Evolutionary conservation across 768 basidiomycete species (phyloP).

Genomic region (Serendipita indica): DNA sequence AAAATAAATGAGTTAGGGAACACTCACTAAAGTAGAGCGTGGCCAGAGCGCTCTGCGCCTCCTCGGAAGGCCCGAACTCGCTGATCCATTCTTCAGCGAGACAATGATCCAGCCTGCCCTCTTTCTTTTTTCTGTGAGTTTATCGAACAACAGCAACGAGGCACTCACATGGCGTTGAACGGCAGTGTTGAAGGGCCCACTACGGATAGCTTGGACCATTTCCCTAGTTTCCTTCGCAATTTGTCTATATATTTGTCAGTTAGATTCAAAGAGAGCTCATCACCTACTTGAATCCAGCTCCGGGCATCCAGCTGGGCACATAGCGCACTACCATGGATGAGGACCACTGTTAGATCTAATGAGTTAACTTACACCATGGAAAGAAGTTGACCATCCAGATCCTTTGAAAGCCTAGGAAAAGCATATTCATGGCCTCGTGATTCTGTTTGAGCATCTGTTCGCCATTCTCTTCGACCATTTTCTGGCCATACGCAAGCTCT

Average conservation of each 20-base stretch:
- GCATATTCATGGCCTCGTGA: background rate
- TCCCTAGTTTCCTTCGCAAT: background rate
- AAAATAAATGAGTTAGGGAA: background rate
- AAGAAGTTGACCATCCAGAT: background rate
- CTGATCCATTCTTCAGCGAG: background rate
- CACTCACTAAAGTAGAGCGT: background rate
- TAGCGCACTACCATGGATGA: background rate
- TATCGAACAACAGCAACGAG: background rate
- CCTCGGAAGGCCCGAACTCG: background rate
- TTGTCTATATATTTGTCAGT: background rate
- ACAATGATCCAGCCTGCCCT: background rate
- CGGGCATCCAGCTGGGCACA: slow-evolving; percentile 1
- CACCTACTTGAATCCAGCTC: background rate
- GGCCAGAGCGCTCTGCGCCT: background rate
- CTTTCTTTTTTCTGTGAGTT: background rate
- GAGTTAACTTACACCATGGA: background rate
- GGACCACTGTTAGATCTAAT: background rate
- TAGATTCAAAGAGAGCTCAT: background rate
- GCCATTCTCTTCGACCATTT: background rate
- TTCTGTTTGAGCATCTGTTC: background rate
- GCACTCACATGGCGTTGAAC: background rate
- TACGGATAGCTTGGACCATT: background rate
- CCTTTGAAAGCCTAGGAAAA: background rate
- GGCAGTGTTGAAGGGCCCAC: background rate
- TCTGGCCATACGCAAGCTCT: background rate